Conservation (phyloP, 176 grass and related monocot species). For the Eleusine indica region DNA sequence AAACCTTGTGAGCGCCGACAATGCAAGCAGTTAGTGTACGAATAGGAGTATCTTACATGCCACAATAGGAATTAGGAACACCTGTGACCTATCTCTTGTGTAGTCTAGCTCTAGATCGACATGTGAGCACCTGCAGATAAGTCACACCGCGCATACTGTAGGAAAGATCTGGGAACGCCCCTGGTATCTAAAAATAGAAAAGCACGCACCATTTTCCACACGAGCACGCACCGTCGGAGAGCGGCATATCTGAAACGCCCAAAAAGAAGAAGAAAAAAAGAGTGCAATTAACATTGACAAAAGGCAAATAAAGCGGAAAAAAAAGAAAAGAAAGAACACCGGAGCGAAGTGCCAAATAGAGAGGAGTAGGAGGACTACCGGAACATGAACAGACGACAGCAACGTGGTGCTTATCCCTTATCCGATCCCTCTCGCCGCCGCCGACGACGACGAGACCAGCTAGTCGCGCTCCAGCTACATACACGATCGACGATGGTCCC, state of each 20-base stretch:
- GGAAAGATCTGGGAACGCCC: neutral
- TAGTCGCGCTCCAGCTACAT: neutral
- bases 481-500: neutral
- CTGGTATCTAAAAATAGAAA: neutral
- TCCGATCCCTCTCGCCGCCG: too few species aligned
- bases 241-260: neutral
- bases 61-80: neutral
- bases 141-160: neutral
- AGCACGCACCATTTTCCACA: neutral
- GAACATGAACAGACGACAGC: slow-evolving; percentile 13
- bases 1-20: neutral
- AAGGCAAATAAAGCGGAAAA: neutral
- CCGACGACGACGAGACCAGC: neutral
- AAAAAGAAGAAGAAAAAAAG: neutral
- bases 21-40: neutral
- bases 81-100: neutral
- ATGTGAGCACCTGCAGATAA: neutral
- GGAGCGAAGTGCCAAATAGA: neutral
- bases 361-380: neutral
- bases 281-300: neutral
- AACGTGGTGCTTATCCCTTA: slow-evolving; percentile 46
- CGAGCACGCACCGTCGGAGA: neutral
- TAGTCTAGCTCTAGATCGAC: neutral
- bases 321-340: neutral
- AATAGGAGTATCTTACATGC: neutral